Base-by-base conservation (phyloP, 78 protist genomes). In the Cavenderia fasciculata region DNA sequence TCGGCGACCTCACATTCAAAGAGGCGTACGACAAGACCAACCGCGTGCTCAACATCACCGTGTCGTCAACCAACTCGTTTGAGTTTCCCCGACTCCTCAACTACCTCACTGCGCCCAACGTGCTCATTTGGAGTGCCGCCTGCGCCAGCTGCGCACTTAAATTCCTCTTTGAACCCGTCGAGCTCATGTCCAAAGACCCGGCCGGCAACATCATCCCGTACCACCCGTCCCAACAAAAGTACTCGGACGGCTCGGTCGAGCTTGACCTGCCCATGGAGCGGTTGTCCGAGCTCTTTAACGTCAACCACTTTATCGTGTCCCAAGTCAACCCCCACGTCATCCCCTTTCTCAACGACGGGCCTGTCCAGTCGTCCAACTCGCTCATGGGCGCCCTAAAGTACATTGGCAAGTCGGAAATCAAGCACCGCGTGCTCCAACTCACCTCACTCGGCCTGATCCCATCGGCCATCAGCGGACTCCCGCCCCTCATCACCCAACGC, bases 1-100 rank as follows among this genome's bases (percentile, higher is more conserved):
- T 79, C 6, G 98, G 98, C 29, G 93, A 92, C 51, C 0, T 65
- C 14, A 93, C 96, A 2, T 93, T 93, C 40, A 70, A 19, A 8
- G 96, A 96, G 59, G 96, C 97, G 11, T 96, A 93, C 89, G 47
- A 73, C 47, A 47, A 46, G 61, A 95, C 97, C 2, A 92, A 95
- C 40, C 79, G 97, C 10, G 69, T 94, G 31, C 54, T 96, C 61
- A 95, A 95, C 79, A 91, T 96, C 38, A 85, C 91, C 27, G 94
- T 96, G 25, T 31, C 49, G 10, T 16, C 68, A 34, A 38, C 61
- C 2, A 43, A 19, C 5, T 27, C 1, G 43, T 40, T 7, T 27
- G 95, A 54, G 2, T 8, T 19, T 23, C 96, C 97, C 1, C 59
- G 59, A 40, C 84, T 94, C 51, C 94, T 94, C 54, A 96, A 96